These are phyloP conservation scores for Helianthus annuus DNA, from an alignment of 129 eudicot genomes.

Conservation along the genomic window DNA sequence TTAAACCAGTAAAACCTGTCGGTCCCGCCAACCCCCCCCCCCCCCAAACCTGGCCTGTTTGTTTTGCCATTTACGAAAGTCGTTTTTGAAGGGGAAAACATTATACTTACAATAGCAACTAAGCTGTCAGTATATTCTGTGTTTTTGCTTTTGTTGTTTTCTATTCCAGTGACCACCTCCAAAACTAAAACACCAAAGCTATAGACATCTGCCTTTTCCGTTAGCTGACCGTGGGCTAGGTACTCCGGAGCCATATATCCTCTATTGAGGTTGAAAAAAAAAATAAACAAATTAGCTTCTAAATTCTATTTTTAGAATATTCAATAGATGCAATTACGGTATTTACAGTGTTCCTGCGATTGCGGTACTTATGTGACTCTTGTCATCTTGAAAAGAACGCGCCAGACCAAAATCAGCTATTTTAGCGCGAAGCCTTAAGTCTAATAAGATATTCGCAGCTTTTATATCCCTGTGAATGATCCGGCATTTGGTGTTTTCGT, in stretches of 20 bases:
- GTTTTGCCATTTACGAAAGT: no score
- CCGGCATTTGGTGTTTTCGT: conserved; percentile 17
- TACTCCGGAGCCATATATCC: conserved; percentile 85
- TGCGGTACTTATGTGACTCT: conserved; percentile 25
- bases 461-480: conserved; percentile 27
- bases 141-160: conserved; percentile 53
- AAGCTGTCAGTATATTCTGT: conserved; percentile 59
- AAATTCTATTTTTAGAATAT: neutral
- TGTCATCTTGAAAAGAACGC: conserved; percentile 27
- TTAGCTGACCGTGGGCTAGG: conserved; percentile 69
- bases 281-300: neutral
- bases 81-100: neutral
- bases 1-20: no score
- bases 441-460: conserved; percentile 27
- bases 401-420: conserved; percentile 26
- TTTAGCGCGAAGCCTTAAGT: conserved; percentile 23
- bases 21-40: no score
- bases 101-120: conserved; percentile 46
- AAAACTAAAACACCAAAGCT: conserved; percentile 69
- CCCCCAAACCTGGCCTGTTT: no score
- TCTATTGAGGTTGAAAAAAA: conserved; percentile 21
- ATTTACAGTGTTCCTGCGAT: conserved; percentile 28
- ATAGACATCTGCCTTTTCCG: conserved; percentile 76
- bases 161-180: conserved; percentile 73
- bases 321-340: neutral